These are phyloP conservation scores for Ilex asprella DNA, from an alignment of 257 asterid species.

Conservation along the genomic window DNA sequence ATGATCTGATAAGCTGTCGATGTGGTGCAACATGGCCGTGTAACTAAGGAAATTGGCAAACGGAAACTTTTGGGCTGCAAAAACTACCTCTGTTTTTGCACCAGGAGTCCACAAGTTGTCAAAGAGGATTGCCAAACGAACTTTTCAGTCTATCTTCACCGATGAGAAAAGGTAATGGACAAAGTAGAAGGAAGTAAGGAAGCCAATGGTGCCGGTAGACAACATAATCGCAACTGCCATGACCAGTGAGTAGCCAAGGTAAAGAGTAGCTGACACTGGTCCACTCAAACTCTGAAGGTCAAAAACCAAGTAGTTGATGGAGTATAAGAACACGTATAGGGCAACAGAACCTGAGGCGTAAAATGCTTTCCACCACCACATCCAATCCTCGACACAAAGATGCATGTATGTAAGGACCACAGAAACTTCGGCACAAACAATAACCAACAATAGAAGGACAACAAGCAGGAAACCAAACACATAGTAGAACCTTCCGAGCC, in stretches of 20 bases:
- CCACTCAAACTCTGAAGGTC: conserved; percentile 87
- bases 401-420: conserved; percentile 86
- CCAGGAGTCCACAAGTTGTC: background rate
- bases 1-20: conserved; percentile 18
- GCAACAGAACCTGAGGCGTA: conserved; percentile 82
- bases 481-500: conserved; percentile 81
- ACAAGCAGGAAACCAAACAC: conserved; percentile 75
- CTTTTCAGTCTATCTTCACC: conserved; percentile 70
- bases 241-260: conserved; percentile 71
- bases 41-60: conserved; percentile 4
- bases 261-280: conserved; percentile 66
- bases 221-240: conserved; percentile 80
- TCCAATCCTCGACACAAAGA: conserved; percentile 88
- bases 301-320: conserved; percentile 72
- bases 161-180: conserved; percentile 84
- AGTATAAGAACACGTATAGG: conserved; percentile 66
- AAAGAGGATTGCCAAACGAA: background rate
- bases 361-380: conserved; percentile 98
- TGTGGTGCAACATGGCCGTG: conserved; percentile 10
- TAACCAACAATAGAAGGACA: conserved; percentile 49
- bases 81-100: too few species aligned
- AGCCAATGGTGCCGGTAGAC: conserved; percentile 76
- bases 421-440: conserved; percentile 80
- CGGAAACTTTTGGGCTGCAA: background rate
- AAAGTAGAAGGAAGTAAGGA: conserved; percentile 74